A percentile compares a stretch with the other conserved stretches of the same genome.
Evolutionary conservation across 2,329 filamentous ascomycete genomes (phyloP).

Genomic region (Botrytis deweyae): DNA sequence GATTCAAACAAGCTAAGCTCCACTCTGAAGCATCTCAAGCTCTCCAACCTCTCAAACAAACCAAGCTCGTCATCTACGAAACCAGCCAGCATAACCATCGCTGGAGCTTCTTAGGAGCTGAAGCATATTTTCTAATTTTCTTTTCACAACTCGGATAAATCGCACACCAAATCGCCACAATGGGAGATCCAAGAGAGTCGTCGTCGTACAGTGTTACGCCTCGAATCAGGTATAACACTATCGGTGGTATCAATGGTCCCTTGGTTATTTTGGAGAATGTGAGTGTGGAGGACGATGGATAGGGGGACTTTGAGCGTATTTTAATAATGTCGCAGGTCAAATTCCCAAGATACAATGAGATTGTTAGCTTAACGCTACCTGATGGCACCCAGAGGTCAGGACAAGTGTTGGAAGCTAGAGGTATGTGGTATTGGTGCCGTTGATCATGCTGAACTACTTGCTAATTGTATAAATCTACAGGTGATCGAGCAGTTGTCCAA

Average conservation of each 20-base stretch:
- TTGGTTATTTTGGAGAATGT: conserved; percentile 98
- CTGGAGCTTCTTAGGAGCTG: conserved; percentile 22
- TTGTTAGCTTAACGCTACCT: conserved; percentile 90
- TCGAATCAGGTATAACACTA: conserved; percentile 92
- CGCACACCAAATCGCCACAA: conserved; percentile 27
- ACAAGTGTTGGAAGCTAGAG: conserved; percentile 96
- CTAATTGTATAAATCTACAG: conserved; percentile 47
- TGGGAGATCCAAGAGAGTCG: conserved; percentile 41
- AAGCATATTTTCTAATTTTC: conserved; percentile 6
- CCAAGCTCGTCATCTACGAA: conserved; percentile 16
- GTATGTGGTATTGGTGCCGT: conserved; percentile 47
- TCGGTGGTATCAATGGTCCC: conserved; percentile 95
- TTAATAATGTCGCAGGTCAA: conserved; percentile 69
- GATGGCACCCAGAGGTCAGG: conserved; percentile 93
- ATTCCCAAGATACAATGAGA: conserved; percentile 96
- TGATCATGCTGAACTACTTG: conserved; percentile 13
- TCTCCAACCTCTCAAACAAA: conserved; percentile 23
- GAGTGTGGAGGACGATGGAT: conserved; percentile 40
- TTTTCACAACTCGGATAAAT: neutral
- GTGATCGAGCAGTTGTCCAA: conserved; percentile 92
- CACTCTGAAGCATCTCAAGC: conserved; percentile 23
- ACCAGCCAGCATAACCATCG: conserved; percentile 18
- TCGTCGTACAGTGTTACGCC: conserved; percentile 55
- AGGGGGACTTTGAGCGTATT: conserved; percentile 2
- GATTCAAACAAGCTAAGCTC: conserved; percentile 23